Evolutionary conservation across 805 yeast species (phyloP), one percentile per base, ranked within the genome.

Genomic region (Kuraishia piskuri): DNA sequence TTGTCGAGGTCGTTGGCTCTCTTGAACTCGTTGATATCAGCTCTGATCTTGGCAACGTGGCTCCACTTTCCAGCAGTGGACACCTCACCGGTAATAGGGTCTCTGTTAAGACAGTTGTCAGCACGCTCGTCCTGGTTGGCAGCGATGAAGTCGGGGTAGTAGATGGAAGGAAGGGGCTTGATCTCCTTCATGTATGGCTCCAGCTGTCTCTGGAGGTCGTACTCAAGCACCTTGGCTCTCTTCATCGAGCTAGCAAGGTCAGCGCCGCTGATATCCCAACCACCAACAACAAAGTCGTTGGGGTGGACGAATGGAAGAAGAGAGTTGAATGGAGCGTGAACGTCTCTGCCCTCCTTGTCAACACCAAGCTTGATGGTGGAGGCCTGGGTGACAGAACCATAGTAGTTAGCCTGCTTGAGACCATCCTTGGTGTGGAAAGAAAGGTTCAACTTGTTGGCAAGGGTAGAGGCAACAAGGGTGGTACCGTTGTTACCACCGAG

Each of bases 401-500:
- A 91, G 70, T 90, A 91, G 72, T 90, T 91, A 54, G 84, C 77
- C 58, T 76, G 76, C 50, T 82, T 77, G 23, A 75, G 76, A 52
- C 96, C 96, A 53, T 83, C 84, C 72, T 90, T 90, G 62, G 87
- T 90, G 65, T 88, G 83, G 74, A 91, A 91, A 51, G 80, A 70
- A 58, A 91, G 68, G 57, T 87, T 78, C 68, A 88, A 78, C 63
- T 85, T 89, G 76, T 91, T 91, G 56, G 97, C 96, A 59, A 87
- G 79, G 51, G 84, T 77, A 9, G 97, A 85, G 48, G 92, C 90
- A 53, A 90, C 81, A 59, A 92, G 77, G 14, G 98, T 91, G 55
- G 97, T 79, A 70, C 97, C 98, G 66, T 91, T 91, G 77, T 91
- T 91, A 71, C 98, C 98, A 62, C 97, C 97, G 59, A 91, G 77